Evolutionary conservation across 805 yeast species (phyloP).

Genomic region (Spathaspora girioi): DNA sequence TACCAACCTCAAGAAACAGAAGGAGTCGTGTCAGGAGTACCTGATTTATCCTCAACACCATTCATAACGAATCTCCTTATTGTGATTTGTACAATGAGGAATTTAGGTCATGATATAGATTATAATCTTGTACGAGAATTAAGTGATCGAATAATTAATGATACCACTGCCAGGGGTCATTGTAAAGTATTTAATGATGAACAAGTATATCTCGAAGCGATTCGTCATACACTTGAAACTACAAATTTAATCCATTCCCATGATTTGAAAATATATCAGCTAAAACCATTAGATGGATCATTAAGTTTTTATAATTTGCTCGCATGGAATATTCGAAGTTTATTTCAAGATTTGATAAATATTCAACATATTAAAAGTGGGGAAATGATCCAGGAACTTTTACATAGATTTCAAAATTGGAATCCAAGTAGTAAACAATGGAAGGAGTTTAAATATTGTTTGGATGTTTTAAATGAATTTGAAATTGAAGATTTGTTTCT

Average conservation of each 20-base stretch:
- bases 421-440: slow-evolving; percentile 23
- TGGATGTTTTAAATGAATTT: slow-evolving; percentile 31
- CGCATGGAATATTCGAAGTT: slow-evolving; percentile 39
- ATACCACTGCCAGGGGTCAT: slow-evolving; percentile 16
- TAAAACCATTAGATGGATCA: neutral
- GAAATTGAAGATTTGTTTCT: slow-evolving; percentile 24
- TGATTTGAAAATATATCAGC: slow-evolving; percentile 5
- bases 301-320: slow-evolving; percentile 12
- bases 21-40: neutral
- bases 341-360: slow-evolving; percentile 29
- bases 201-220: slow-evolving; percentile 24
- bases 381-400: slow-evolving; percentile 19
- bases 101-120: slow-evolving; percentile 30
- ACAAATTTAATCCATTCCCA: slow-evolving; percentile 23
- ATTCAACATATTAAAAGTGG: slow-evolving; percentile 27
- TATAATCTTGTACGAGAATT: slow-evolving; percentile 27
- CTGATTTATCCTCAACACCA: slow-evolving; percentile 17
- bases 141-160: slow-evolving; percentile 19
- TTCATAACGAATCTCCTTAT: slow-evolving; percentile 27
- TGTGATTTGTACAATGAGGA: slow-evolving; percentile 26
- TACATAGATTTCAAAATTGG: slow-evolving; percentile 26
- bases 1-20: slow-evolving; percentile 13
- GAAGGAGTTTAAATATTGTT: slow-evolving; percentile 30
- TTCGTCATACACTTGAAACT: slow-evolving; percentile 33
- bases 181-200: slow-evolving; percentile 21